These are phyloP conservation scores for Coemansia sp. DNA, from an alignment of 192 early-diverging fungal genomes.

Conservation along the genomic window DNA sequence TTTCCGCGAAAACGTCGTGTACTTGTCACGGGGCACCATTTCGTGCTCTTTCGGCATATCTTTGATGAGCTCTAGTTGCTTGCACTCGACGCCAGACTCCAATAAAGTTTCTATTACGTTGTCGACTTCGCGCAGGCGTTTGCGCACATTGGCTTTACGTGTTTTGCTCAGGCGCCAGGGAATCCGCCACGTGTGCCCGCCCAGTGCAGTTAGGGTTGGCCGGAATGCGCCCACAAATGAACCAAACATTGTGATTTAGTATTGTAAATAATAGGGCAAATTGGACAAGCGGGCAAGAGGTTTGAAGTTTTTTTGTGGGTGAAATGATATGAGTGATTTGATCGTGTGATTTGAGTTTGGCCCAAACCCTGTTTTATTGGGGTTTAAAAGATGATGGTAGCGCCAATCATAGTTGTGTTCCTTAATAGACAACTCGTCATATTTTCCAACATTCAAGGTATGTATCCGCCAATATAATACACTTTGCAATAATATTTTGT, in stretches of 20 bases:
- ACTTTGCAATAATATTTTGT: too few relatives aligned
- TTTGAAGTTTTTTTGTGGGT: background rate
- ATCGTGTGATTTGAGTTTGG: constrained; percentile 1
- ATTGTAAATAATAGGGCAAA: background rate
- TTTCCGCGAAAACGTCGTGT: constrained; percentile 75
- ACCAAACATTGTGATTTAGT: constrained; percentile 36
- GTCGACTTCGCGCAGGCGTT: constrained; percentile 79
- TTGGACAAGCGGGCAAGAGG: background rate
- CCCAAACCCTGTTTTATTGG: background rate
- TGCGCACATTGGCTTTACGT: constrained; percentile 82
- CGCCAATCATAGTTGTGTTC: background rate
- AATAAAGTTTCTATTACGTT: constrained; percentile 68
- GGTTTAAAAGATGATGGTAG: background rate
- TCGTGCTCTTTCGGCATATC: constrained; percentile 63
- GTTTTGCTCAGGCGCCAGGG: constrained; percentile 69
- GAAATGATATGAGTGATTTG: constrained; percentile 4
- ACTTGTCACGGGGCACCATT: constrained; percentile 79
- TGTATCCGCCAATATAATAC: background rate
- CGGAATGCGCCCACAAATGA: constrained; percentile 42
- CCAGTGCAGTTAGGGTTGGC: constrained; percentile 37
- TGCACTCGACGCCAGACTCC: constrained; percentile 71
- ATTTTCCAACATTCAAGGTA: constrained; percentile 3
- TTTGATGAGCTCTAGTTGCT: constrained; percentile 63
- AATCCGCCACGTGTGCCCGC: constrained; percentile 57
- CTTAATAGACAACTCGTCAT: constrained; percentile 8